Base-by-base conservation (phyloP, 495 filamentous ascomycete species). In the Geoglossum glabrum region DNA sequence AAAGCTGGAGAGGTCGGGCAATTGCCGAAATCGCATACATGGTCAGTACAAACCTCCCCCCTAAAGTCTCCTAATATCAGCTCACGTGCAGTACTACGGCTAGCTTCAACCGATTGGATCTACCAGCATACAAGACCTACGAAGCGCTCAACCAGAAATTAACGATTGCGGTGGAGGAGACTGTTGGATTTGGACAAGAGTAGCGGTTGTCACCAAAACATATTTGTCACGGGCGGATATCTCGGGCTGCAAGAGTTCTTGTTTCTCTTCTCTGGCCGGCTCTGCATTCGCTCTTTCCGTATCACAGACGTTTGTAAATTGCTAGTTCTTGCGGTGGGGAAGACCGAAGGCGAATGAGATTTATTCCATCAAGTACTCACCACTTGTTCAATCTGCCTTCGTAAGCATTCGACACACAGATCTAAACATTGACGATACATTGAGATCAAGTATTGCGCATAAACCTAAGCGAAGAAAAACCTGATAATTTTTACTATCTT, bases 121-220 rank as follows among this genome's bases (percentile, higher is more conserved):
- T 99, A 15, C 92, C 92, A 17, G 82, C 89, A 43, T 99, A 99
- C 67, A 95, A 95, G 74, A 77, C 75, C 9, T 77, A 89, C 63
- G 89, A 96, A 30, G 77, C 79, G 62, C 74, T 99, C 61, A 80
- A 90, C 65, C 73, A 79, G 63, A 99, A 97, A 72, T 71, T 99
- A 67, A 90, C 87, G 28, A 90, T 92, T 66, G 92, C 92, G 5
- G 92, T 99, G 58, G 92, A 99, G 73, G 92, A 99, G 74, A 99
- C 92, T 10, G 86, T 99, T 75, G 92, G 92, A 59, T 99, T 99
- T 68, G 92, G 92, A 55, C 93, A 99, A 72, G 92, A 99, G 74
- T 98, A 81, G 68, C n/a, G 61, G 54, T 19, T 45, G 21, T 45
- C 40, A 21, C 40, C n/a, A n/a, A n/a, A n/a, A 45, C 17, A 21